Evolutionary conservation across 441 rosid species (phyloP).

Genomic region (Aquilaria agallochum): DNA sequence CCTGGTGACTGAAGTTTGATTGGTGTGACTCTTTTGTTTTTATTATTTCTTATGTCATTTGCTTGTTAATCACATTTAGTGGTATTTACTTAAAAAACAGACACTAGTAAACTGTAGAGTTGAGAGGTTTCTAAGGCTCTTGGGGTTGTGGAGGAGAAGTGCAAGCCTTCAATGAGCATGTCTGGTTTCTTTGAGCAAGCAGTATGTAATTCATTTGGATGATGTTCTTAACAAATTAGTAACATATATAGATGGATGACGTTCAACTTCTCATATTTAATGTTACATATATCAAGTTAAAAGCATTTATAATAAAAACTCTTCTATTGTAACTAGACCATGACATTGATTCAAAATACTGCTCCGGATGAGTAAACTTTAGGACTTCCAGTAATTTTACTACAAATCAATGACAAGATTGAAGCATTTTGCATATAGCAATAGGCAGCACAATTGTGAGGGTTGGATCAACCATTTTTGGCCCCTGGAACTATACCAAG

Average conservation of each 20-base stretch:
- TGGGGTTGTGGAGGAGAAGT: constrained; percentile 55
- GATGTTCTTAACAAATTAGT: too few species aligned
- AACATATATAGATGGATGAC: too few species aligned
- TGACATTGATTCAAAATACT: too few species aligned
- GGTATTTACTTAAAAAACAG: constrained; percentile 26
- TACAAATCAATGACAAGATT: constrained; percentile 2
- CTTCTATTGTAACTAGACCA: too few species aligned
- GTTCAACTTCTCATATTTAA: too few species aligned
- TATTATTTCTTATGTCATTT: neutral
- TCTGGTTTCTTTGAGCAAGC: constrained; percentile 89
- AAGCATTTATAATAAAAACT: too few species aligned
- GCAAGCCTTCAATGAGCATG: constrained; percentile 95
- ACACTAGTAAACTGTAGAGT: constrained; percentile 58
- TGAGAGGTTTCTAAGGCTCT: constrained; percentile 73
- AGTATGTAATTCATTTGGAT: constrained; percentile 25
- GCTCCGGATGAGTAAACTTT: too few species aligned
- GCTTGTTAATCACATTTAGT: neutral
- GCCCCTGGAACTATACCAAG: constrained; percentile 77
- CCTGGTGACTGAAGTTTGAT: too few species aligned
- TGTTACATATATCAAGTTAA: too few species aligned
- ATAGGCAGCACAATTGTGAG: constrained; percentile 89
- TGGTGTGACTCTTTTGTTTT: too few species aligned
- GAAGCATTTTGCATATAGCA: constrained; percentile 55
- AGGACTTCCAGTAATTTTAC: neutral
- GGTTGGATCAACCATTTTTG: constrained; percentile 85